Evolutionary conservation across 306 rosid species (phyloP), one percentile per base, ranked within the genome.

Genomic region (Trichosanthes truncata): DNA sequence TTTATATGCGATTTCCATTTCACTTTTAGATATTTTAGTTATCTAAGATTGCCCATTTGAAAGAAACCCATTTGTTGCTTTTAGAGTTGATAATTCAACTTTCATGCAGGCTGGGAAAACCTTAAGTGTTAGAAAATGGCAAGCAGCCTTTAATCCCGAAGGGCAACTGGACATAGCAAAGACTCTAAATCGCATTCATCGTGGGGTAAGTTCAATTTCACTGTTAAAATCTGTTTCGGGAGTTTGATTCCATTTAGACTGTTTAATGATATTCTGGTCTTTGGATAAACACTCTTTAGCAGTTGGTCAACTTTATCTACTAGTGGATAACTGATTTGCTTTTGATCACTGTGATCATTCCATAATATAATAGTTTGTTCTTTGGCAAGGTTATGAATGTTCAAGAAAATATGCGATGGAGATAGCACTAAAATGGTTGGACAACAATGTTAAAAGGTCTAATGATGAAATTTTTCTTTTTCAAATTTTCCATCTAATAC

Each of bases 71-170:
- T 52, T 49, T 52, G 45, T 68, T 60, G 41, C 65, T 69, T 69
- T 80, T 74, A 23, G 36, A 43, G 55, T 26, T 72, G 57, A 43
- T 72, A 21, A 46, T 45, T 45, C 53, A 48, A 72, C 15, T 78
- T 88, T 80, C 31, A 15, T 82, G 80, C 96, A 96, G 99, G 89
- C 96, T 76, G 99, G 99, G 83, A 96, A 84, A 83, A 96, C 99
- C 41, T 84, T 96, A 74, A 91, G 98, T 83, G 84, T 83, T 79
- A 91, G 97, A 84, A 96, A 93, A 89, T 96, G 99, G 99, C 91
- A 93, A 46, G 88, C 93, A 23, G 94, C 98, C 26, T 96, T 96
- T 80, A 83, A 87, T 79, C 80, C 89, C 40, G 99, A 96, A 83
- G 99, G 99, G 14, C 81, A 80, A 84, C 88, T 96, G 71, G 94